A percentile compares a stretch with the other conserved stretches of the same genome.
phyloP scores from a whole-genome alignment of 2,329 filamentous ascomycete genomes.

The Arthroderma uncinatum region DNA sequence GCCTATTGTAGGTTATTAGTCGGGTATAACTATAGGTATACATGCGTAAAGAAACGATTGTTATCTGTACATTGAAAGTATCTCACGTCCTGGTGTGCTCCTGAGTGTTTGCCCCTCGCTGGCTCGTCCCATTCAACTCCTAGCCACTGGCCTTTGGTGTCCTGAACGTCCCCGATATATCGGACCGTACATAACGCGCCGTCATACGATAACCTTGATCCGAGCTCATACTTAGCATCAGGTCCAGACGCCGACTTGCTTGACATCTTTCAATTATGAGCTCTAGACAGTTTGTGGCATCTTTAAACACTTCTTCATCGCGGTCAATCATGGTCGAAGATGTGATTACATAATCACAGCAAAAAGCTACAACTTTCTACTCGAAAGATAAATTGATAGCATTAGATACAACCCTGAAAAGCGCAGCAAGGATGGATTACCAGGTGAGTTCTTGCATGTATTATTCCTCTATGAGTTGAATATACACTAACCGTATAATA shows the following conservation, averaged over 20 bases:
- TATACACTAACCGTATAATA: conserved; percentile 12
- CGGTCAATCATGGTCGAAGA: no score
- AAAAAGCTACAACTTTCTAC: no score
- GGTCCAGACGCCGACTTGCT: neutral
- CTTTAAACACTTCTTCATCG: no score
- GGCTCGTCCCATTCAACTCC: conserved; percentile 96
- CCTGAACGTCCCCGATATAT: conserved; percentile 65
- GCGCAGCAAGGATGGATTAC: conserved; percentile 37
- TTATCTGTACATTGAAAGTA: conserved; percentile 65
- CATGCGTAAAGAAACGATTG: neutral
- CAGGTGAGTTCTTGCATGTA: conserved; percentile 30
- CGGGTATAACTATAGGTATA: neutral
- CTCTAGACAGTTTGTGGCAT: no score
- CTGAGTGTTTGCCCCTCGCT: conserved; percentile 78
- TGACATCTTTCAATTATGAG: neutral
- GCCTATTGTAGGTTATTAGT: conserved; percentile 36
- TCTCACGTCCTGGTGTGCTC: conserved; percentile 62
- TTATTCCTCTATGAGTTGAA: neutral
- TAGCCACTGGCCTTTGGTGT: conserved; percentile 70
- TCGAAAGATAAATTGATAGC: no score
- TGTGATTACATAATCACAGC: no score
- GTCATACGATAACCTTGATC: conserved; percentile 71
- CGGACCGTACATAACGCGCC: conserved; percentile 71
- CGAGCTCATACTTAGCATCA: conserved; percentile 32
- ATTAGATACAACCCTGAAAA: neutral